Evolutionary conservation across 1,284 basidiomycete genomes (phyloP).

Genomic region (Cryptococcus sp.): DNA sequence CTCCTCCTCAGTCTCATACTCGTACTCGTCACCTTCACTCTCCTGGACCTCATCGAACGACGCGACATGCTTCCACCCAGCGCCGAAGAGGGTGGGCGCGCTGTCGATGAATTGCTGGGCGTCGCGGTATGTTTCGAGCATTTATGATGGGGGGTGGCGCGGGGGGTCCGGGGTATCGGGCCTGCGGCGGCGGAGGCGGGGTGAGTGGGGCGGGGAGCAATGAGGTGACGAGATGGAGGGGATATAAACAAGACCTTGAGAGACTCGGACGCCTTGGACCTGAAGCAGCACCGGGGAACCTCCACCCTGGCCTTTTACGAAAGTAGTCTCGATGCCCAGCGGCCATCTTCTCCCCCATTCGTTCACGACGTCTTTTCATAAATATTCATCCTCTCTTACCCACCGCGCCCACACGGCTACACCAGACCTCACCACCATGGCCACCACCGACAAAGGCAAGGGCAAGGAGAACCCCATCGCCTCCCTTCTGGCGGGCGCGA

Average conservation of each 20-base stretch:
- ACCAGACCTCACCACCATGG: background rate
- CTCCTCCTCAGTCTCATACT: slow-evolving; percentile 38
- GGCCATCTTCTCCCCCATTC: background rate
- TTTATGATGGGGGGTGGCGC: background rate
- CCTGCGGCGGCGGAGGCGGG: background rate
- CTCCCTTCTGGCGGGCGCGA: slow-evolving; percentile 83
- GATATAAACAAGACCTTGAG: background rate
- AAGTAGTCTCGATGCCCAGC: too few species aligned
- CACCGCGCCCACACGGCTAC: background rate
- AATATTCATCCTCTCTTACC: background rate
- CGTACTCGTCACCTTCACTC: slow-evolving; percentile 25
- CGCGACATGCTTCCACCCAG: slow-evolving; percentile 39
- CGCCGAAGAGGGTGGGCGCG: slow-evolving; percentile 21
- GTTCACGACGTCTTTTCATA: background rate
- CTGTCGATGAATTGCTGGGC: background rate
- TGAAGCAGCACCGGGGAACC: too few species aligned
- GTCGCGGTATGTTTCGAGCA: background rate
- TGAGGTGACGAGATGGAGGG: background rate
- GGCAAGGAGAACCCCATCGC: slow-evolving; percentile 63
- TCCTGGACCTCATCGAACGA: slow-evolving; percentile 41
- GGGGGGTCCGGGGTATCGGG: background rate
- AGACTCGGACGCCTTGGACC: background rate
- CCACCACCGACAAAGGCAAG: slow-evolving; percentile 23
- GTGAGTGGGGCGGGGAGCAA: background rate
- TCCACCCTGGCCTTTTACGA: background rate